Evolutionary conservation across 176 grass and related monocot genomes (phyloP).

Genomic region (Aegilops bicornis): DNA sequence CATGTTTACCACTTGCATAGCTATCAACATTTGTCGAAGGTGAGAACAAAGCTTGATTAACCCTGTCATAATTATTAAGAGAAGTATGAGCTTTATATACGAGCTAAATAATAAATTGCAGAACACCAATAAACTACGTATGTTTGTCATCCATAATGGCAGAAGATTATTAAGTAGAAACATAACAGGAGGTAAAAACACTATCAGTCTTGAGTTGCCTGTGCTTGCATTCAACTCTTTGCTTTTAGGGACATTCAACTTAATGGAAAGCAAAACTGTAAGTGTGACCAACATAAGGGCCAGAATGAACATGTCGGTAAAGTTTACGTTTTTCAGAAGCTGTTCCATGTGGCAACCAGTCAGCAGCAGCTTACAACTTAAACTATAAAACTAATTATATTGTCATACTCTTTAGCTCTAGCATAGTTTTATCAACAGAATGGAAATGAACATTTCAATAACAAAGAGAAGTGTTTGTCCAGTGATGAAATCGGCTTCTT

Average conservation of each 20-base stretch:
- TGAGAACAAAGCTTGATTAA: conserved; percentile 91
- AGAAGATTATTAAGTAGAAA: conserved; percentile 24
- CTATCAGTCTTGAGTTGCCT: not conserved
- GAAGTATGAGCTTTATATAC: conserved; percentile 12
- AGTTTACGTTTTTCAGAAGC: not conserved
- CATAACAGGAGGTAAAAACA: not conserved
- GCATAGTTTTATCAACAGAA: not conserved
- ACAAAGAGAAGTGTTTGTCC: not conserved
- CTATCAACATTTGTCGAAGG: conserved; percentile 53
- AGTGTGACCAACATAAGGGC: not conserved
- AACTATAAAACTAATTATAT: not conserved
- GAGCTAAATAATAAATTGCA: conserved; percentile 31
- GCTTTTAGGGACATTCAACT: not conserved
- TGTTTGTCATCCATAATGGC: not conserved
- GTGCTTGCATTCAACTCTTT: not conserved
- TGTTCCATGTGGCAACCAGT: not conserved
- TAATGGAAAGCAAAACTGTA: conserved; percentile 10
- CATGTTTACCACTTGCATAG: conserved; percentile 70
- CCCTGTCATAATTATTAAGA: conserved; percentile 48
- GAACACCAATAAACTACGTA: not conserved
- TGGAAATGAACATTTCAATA: not conserved
- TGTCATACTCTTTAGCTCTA: not conserved
- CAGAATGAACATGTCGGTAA: not conserved
- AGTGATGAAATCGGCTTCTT: not conserved
- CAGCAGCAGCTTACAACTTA: not conserved